Conservation (phyloP, 2,329 filamentous ascomycete genomes). For the Claviceps capensis region DNA sequence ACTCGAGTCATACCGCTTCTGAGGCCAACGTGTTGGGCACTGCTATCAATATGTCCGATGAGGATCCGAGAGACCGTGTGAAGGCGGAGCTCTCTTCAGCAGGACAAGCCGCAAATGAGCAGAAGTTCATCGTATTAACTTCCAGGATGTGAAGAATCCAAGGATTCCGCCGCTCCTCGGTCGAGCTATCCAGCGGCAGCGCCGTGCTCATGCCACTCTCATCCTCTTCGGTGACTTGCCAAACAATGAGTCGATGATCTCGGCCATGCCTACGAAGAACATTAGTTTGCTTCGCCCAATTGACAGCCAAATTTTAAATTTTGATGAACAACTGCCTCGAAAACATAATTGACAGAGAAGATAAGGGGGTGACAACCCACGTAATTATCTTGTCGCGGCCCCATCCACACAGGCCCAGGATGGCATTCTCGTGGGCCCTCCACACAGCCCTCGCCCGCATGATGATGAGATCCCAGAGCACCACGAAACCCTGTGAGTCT, state of each 20-base stretch:
- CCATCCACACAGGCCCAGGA: slow-evolving; percentile 65
- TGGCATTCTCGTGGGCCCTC: slow-evolving; percentile 66
- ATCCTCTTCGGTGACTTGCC: slow-evolving; percentile 53
- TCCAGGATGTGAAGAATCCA: slow-evolving; percentile 76
- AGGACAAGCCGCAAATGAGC: slow-evolving; percentile 57
- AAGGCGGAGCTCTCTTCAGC: slow-evolving; percentile 14
- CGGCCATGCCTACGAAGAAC: slow-evolving; percentile 58
- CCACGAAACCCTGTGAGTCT: slow-evolving; percentile 79
- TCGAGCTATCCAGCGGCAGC: slow-evolving; percentile 54
- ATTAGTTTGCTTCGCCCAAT: not conserved
- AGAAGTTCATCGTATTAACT: slow-evolving; percentile 94
- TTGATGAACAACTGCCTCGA: no score
- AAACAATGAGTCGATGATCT: slow-evolving; percentile 75
- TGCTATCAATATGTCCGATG: slow-evolving; percentile 49
- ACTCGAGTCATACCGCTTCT: slow-evolving; percentile 41
- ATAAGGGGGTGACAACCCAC: slow-evolving; percentile 36
- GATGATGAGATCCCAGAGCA: slow-evolving; percentile 71
- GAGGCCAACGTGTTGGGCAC: slow-evolving; percentile 67
- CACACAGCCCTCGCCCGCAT: slow-evolving; percentile 76
- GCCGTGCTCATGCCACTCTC: slow-evolving; percentile 51
- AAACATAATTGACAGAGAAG: no score
- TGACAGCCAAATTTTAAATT: no score
- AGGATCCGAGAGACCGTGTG: slow-evolving; percentile 9
- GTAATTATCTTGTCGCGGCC: slow-evolving; percentile 63
- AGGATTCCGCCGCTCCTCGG: slow-evolving; percentile 44